Evolutionary conservation across 345 rosid species (phyloP).

Genomic region (Salix caprea): DNA sequence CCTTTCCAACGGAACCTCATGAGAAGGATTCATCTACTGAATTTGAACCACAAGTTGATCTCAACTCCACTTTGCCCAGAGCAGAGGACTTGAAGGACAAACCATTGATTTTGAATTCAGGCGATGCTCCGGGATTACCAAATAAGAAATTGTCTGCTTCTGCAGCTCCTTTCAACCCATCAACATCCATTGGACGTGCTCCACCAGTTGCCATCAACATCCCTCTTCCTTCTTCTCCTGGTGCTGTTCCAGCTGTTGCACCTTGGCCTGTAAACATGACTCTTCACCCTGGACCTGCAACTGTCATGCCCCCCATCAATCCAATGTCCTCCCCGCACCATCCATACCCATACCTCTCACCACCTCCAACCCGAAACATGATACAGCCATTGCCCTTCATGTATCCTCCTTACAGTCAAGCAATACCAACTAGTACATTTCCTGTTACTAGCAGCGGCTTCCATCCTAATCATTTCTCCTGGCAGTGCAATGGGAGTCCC

Average conservation of each 20-base stretch:
- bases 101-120: constrained; percentile 34
- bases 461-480: constrained; percentile 78
- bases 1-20: constrained; percentile 29
- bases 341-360: constrained; percentile 67
- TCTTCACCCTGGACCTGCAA: constrained; percentile 66
- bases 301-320: constrained; percentile 40
- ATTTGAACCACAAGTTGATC: constrained; percentile 31
- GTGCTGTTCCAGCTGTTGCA: constrained; percentile 51
- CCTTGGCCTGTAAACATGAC: constrained; percentile 86
- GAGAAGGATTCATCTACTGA: constrained; percentile 33
- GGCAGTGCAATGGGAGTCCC: constrained; percentile 65
- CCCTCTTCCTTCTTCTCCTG: constrained; percentile 48
- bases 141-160: constrained; percentile 90
- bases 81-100: constrained; percentile 64
- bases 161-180: constrained; percentile 91
- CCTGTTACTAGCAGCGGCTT: constrained; percentile 70
- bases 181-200: constrained; percentile 56
- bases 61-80: constrained; percentile 22
- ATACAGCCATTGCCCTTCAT: constrained; percentile 78
- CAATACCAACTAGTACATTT: constrained; percentile 60
- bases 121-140: constrained; percentile 45
- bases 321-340: constrained; percentile 57
- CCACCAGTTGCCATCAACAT: constrained; percentile 58
- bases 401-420: constrained; percentile 69
- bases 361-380: constrained; percentile 85